A percentile compares a stretch with the other conserved stretches of the same genome.
These are phyloP conservation scores for Sesbania bispinosa DNA, from an alignment of 306 rosid species.

Conservation along the genomic window DNA sequence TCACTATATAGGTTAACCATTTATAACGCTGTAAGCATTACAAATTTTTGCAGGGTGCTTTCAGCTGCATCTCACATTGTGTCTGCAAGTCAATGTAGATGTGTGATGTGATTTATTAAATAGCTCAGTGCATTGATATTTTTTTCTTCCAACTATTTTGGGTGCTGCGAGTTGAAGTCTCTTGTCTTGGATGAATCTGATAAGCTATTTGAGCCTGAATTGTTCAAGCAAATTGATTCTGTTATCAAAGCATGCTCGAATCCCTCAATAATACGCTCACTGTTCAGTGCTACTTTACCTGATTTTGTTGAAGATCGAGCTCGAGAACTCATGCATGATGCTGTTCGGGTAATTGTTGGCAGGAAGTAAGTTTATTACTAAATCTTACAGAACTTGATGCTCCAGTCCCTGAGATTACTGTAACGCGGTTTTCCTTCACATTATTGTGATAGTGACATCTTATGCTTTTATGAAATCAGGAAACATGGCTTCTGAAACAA, in stretches of 20 bases:
- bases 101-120: not conserved
- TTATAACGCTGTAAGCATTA: not conserved
- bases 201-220: constrained; percentile 85
- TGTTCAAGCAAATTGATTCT: constrained; percentile 81
- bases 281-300: constrained; percentile 95
- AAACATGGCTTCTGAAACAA: constrained; percentile 86
- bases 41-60: not conserved
- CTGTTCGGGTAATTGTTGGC: constrained; percentile 91
- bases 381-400: constrained; percentile 4
- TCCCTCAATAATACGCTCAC: constrained; percentile 74
- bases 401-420: constrained; percentile 1
- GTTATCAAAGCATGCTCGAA: constrained; percentile 90
- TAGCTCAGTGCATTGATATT: constrained; percentile 14
- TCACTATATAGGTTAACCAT: not conserved
- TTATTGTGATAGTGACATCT: constrained; percentile 14
- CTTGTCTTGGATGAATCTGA: constrained; percentile 97
- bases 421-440: not conserved
- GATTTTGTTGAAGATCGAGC: constrained; percentile 94
- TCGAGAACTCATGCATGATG: constrained; percentile 93
- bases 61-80: not conserved
- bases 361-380: constrained; percentile 63
- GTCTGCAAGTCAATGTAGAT: not conserved
- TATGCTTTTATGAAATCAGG: constrained; percentile 47
- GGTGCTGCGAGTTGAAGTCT: constrained; percentile 69
- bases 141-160: constrained; percentile 23